These are phyloP conservation scores for Teratosphaeria destructans DNA, from an alignment of 2,329 filamentous ascomycete species.

Conservation along the genomic window DNA sequence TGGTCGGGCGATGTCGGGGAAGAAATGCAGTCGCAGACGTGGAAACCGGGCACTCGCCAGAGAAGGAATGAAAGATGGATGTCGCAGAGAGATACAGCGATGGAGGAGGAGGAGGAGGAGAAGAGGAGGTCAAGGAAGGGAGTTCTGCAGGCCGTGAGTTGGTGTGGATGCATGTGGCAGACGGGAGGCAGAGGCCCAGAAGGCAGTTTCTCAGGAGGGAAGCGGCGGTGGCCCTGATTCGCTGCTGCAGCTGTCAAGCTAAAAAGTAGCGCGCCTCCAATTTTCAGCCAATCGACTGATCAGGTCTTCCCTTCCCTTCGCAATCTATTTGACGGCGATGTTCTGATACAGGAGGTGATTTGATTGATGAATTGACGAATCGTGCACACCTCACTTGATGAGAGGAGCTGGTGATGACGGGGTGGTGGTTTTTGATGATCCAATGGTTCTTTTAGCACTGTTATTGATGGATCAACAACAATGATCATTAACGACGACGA, in stretches of 20 bases:
- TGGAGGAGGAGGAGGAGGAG: neutral
- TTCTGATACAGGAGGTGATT: too few relatives aligned
- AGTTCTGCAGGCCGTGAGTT: too few relatives aligned
- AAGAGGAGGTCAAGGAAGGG: neutral
- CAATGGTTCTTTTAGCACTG: too few relatives aligned
- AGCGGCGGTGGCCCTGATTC: neutral
- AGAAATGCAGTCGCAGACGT: conserved; percentile 2
- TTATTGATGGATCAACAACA: too few relatives aligned
- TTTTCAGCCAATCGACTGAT: neutral
- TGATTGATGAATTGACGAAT: too few relatives aligned
- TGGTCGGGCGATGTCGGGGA: neutral
- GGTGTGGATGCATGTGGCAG: neutral
- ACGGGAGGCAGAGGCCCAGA: too few relatives aligned
- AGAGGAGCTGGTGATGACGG: too few relatives aligned
- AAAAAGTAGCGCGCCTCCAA: neutral
- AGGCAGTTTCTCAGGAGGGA: neutral
- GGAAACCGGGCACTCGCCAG: neutral
- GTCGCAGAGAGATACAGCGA: neutral
- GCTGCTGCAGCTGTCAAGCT: neutral
- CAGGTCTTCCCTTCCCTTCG: neutral
- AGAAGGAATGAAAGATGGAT: conserved; percentile 6
- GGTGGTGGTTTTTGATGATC: too few relatives aligned
- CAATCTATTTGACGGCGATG: too few relatives aligned
- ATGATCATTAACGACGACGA: too few relatives aligned
- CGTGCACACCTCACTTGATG: too few relatives aligned